Evolutionary conservation across 176 grass and related monocot species (phyloP).

Genomic region (Oryza meyeriana): DNA sequence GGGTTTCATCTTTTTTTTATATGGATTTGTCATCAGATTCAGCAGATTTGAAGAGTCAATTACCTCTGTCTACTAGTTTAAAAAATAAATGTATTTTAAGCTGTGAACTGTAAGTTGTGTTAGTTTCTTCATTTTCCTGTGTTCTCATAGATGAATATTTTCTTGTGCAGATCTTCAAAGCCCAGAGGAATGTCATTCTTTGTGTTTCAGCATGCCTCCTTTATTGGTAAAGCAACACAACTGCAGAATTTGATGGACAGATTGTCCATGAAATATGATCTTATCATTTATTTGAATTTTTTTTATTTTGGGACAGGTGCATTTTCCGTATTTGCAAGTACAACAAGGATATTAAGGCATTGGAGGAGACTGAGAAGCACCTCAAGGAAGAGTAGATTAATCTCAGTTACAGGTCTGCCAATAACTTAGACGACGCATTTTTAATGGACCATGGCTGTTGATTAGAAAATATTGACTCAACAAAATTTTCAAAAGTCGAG

Average conservation of each 20-base stretch:
- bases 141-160: slow-evolving; percentile 6
- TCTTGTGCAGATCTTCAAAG: slow-evolving; percentile 84
- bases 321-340: slow-evolving; percentile 76
- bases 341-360: slow-evolving; percentile 68
- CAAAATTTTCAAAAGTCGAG: not conserved
- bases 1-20: not conserved
- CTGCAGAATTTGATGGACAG: slow-evolving; percentile 16
- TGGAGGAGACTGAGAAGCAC: slow-evolving; percentile 77
- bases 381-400: slow-evolving; percentile 64
- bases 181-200: slow-evolving; percentile 89
- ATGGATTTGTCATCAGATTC: not conserved
- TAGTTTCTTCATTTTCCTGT: not conserved
- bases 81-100: not conserved
- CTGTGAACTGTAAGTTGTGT: not conserved
- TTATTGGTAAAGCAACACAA: slow-evolving; percentile 68
- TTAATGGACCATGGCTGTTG: not conserved
- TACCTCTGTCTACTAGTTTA: not conserved
- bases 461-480: not conserved
- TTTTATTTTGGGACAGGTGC: slow-evolving; percentile 44
- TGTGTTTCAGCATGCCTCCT: slow-evolving; percentile 74
- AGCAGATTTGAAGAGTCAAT: not conserved
- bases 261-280: slow-evolving; percentile 1
- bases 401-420: slow-evolving; percentile 23
- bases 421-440: not conserved
- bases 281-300: slow-evolving; percentile 2